Base-by-base conservation (phyloP, 1,139 yeast species). In the Meyerozyma guilliermondii region DNA sequence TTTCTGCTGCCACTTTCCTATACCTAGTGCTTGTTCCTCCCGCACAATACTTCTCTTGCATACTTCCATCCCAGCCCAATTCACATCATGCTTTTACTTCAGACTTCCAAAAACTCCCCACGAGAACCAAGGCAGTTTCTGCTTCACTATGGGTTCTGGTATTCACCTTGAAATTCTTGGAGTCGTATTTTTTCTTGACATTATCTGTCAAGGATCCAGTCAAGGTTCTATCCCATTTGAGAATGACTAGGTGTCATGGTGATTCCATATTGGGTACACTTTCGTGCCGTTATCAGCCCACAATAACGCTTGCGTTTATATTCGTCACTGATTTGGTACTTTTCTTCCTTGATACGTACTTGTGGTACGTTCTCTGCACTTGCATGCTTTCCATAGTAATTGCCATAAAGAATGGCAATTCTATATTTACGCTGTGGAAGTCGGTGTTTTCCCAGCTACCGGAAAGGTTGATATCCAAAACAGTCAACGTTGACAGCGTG, bases 341-440 rank as follows among this genome's bases (percentile, higher is more conserved):
- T 37, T 88, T 87, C 58, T 86, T 88, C 54, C 68, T 88, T 46
- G 96, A 88, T 54, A 87, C 96, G 1, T 88, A 88, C 52, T 72
- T 88, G 29, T 88, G 96, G 96, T 88, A 87, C 56, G 82, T 87
- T 49, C 78, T 88, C 39, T 82, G 88, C 71, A 87, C 83, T 55
- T 81, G 92, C 44, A 55, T 83, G 1, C 81, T 87, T 49, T 87
- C 95, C 2, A 76, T 86, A 22, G 68, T 76, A 3, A 60, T 86
- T 27, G 84, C 96, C 0, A 80, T 85, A 54, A 76, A 80, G 7
- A 66, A 80, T 41, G 96, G 96, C 0, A 82, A 84, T 3, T 87
- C 96, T 1, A 79, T 87, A 5, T 74, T 87, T 65, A 83, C 95
- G 0, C 96, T 96, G 0, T 87, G 96, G 96, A 77, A 84, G 55